Conservation (phyloP, 176 grass and related monocot genomes). For the Triticum monococcum region DNA sequence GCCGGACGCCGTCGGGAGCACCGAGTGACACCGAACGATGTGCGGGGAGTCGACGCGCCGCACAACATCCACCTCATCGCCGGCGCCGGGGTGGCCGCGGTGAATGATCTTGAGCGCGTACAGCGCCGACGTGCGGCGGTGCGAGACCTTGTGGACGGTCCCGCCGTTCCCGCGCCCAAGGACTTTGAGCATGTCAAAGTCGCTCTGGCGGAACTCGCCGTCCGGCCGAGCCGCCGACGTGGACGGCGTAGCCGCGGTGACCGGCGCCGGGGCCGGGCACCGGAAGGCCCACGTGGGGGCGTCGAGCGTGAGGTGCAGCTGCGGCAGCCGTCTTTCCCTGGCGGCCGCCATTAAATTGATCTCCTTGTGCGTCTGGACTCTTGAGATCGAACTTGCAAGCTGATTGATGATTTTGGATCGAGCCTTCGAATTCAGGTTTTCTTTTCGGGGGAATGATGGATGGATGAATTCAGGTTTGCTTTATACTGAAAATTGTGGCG, state of each 20-base stretch:
- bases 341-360: neutral
- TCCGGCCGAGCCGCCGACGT: neutral
- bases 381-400: neutral
- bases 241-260: neutral
- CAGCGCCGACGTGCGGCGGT: slow-evolving; percentile 36
- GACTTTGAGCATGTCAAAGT: slow-evolving; percentile 33
- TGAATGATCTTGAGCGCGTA: slow-evolving; percentile 45
- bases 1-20: neutral
- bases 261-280: neutral
- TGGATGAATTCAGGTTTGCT: neutral
- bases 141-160: slow-evolving; percentile 42
- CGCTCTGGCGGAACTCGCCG: slow-evolving; percentile 15
- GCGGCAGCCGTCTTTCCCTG: neutral
- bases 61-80: neutral
- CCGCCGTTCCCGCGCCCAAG: slow-evolving; percentile 55
- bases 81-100: neutral
- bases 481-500: neutral
- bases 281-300: neutral
- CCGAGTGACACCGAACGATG: slow-evolving; percentile 24
- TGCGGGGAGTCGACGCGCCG: slow-evolving; percentile 23
- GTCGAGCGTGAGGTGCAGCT: neutral
- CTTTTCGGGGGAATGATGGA: too few species aligned
- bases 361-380: too few species aligned
- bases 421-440: too few species aligned
- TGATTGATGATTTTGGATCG: too few species aligned